Percentiles rank a stretch among this genome's conserved stretches.
phyloP scores from a whole-genome alignment of 78 protist genomes.

The Pelomyxa schiedti region DNA sequence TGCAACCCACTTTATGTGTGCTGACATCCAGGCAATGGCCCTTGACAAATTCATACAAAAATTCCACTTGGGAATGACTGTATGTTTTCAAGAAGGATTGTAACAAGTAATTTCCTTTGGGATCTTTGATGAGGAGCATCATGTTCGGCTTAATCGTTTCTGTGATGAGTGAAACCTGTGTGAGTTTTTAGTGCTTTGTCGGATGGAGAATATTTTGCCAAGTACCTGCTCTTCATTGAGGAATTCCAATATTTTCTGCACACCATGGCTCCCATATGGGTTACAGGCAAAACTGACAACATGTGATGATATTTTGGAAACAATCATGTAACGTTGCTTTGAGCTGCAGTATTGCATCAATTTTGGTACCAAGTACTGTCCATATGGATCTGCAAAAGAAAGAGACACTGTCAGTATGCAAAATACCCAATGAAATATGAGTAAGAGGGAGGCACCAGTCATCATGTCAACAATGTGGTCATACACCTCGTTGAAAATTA shows the following conservation, averaged over 20 bases:
- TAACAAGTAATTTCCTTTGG: slow-evolving; percentile 40
- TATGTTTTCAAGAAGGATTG: slow-evolving; percentile 40
- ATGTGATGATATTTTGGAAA: slow-evolving; percentile 21
- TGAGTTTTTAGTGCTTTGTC: too few relatives aligned
- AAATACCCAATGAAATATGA: too few relatives aligned
- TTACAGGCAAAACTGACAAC: slow-evolving; percentile 43
- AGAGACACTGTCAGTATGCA: too few relatives aligned
- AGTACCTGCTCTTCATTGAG: slow-evolving; percentile 42
- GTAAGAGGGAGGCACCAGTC: too few relatives aligned
- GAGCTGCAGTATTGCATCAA: slow-evolving; percentile 38
- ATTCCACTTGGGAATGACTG: slow-evolving; percentile 31
- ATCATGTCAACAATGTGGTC: background rate
- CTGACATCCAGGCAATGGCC: slow-evolving; percentile 23
- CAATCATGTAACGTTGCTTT: slow-evolving; percentile 32
- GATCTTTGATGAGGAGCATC: slow-evolving; percentile 26
- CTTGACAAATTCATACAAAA: slow-evolving; percentile 33
- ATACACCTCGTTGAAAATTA: background rate
- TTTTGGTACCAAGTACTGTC: slow-evolving; percentile 52
- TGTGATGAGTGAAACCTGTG: slow-evolving; percentile 23
- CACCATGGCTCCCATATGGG: slow-evolving; percentile 46
- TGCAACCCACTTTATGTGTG: slow-evolving; percentile 50
- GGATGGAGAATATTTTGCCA: too few relatives aligned
- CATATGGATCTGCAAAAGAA: slow-evolving; percentile 45
- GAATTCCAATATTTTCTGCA: slow-evolving; percentile 31
- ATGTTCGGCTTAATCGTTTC: slow-evolving; percentile 21